These are phyloP conservation scores for Pythium phragmitis DNA, from an alignment of 352 stramenopile genomes.

Conservation along the genomic window DNA sequence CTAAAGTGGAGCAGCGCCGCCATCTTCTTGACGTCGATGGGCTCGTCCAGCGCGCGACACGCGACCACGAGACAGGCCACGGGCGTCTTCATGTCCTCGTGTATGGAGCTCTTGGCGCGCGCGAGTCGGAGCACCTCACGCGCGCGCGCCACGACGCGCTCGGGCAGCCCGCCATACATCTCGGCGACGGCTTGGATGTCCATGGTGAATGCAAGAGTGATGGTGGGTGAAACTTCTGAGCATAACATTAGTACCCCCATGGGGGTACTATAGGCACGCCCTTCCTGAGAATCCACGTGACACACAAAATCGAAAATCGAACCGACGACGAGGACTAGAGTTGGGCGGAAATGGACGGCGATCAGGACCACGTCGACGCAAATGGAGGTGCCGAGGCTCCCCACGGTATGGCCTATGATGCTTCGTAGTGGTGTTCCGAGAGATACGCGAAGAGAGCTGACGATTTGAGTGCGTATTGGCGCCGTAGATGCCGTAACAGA, in stretches of 20 bases:
- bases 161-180: conserved; percentile 57
- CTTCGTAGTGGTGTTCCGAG: not conserved
- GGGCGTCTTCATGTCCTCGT: conserved; percentile 39
- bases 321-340: not conserved
- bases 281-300: conserved; percentile 19
- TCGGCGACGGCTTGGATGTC: conserved; percentile 45
- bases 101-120: conserved; percentile 35
- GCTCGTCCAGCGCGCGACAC: conserved; percentile 44
- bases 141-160: conserved; percentile 44
- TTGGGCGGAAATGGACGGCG: conserved; percentile 7
- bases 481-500: conserved; percentile 9
- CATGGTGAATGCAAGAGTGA: conserved; percentile 32
- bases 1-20: conserved; percentile 42
- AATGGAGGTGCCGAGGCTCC: not conserved
- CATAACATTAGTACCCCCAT: not conserved
- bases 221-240: not conserved
- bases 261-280: conserved; percentile 11
- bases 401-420: not conserved
- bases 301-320: conserved; percentile 17
- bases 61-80: conserved; percentile 67
- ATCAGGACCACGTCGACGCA: conserved; percentile 2
- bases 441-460: conserved; percentile 2
- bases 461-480: not conserved
- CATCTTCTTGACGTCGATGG: conserved; percentile 46
- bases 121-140: conserved; percentile 56